These are phyloP conservation scores for Mycena chlorophos DNA, from an alignment of 768 basidiomycete genomes.

Conservation along the genomic window DNA sequence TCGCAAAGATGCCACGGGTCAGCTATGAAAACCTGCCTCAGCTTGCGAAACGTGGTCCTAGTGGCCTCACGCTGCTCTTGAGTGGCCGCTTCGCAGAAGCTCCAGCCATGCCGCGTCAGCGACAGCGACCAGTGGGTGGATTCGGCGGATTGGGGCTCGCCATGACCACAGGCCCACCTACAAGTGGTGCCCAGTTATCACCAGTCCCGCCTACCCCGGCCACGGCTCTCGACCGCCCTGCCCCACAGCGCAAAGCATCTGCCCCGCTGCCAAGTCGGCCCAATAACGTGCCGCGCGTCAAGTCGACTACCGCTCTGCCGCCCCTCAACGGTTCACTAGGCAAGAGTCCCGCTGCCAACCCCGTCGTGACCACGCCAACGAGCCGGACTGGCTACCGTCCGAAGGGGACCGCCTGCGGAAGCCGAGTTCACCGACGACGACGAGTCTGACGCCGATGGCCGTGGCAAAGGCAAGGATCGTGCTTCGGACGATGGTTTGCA, in stretches of 20 bases:
- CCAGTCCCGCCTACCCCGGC: constrained; percentile 16
- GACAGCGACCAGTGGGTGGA: constrained; percentile 19
- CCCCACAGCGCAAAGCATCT: constrained; percentile 1
- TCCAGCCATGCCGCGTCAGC: constrained; percentile 5
- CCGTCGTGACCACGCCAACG: constrained; percentile 7
- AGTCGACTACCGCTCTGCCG: constrained; percentile 18
- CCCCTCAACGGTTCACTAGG: constrained; percentile 18
- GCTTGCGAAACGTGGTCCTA: constrained; percentile 29
- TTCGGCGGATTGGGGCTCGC: constrained; percentile 17
- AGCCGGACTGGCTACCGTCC: constrained; percentile 52
- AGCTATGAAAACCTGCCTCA: constrained; percentile 59
- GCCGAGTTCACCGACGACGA: constrained; percentile 62
- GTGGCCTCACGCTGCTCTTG: constrained; percentile 23
- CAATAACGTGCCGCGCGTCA: constrained; percentile 12
- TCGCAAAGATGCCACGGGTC: constrained; percentile 66
- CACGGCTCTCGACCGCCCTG: neutral
- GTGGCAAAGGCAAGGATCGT: constrained; percentile 9
- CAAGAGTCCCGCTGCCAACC: constrained; percentile 19
- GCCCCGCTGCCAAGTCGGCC: constrained; percentile 9
- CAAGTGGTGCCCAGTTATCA: constrained; percentile 10
- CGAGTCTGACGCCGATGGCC: constrained; percentile 28
- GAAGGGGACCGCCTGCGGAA: constrained; percentile 62
- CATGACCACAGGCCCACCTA: constrained; percentile 12
- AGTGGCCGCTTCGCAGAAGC: constrained; percentile 23
- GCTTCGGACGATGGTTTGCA: constrained; percentile 39